Base-by-base conservation (phyloP, 257 asterid genomes). In the Solanum bulbocastanum region DNA sequence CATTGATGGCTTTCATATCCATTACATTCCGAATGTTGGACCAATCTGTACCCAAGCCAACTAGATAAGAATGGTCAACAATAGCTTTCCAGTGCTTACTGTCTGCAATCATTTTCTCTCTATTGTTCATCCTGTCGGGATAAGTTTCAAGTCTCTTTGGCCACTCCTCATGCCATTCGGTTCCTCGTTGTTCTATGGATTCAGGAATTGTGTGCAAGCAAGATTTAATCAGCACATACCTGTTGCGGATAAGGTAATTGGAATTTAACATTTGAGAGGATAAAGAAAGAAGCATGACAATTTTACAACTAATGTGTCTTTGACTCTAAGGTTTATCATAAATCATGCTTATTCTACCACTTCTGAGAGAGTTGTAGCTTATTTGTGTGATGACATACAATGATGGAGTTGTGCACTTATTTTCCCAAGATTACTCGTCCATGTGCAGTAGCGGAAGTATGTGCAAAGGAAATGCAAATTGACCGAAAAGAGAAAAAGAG, bases 151-250 rank as follows among this genome's bases (percentile, higher is more conserved):
- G 98, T 92, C 99, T 93, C 91, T 93, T 93, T 3, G 99, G 98
- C 99, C 99, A 97, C 87, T 92, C 99, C 72, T 93, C 94, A 15
- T 99, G 99, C 99, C 99, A 97, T 89, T 97, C 99, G 5, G 95
- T 95, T 72, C 99, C 99, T 39, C 93, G 98, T 89, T 97, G 91
- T 92, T 97, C 99, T 25, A 97, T 92, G 65, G 95, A 92, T 87
- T 95, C 95, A 86, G 99, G 99, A 90, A 94, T 89, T 14, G 91
- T 30, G 82, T 95, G 94, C 88, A 97, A 90, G 91, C 99, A 97
- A 79, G 86, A 90, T 89, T 92, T 92, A 88, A 97, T 85, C 4
- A 95, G 91, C 84, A 89, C 90, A 52, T 96, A 90, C 99, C 99
- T 97, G 91, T 52, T 74, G 71, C 56, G 68, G 23, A 49, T 74